phyloP scores from a whole-genome alignment of 371 early-diverging fungal species.

The Batkoa obscura region DNA sequence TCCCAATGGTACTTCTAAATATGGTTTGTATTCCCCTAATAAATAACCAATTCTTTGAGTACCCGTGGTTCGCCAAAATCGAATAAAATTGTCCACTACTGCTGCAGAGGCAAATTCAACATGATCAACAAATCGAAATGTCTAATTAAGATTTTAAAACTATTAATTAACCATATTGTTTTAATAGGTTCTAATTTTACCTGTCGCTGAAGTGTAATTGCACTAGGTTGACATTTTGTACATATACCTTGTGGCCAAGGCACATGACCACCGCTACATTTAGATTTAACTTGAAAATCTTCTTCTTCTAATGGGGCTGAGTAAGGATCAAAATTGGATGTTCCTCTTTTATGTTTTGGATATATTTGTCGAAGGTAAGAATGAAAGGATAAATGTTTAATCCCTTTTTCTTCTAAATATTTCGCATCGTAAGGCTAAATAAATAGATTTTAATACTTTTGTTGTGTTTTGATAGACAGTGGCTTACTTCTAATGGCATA shows the following conservation, averaged over 20 bases:
- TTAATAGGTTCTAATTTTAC: too few relatives aligned
- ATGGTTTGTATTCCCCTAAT: conserved; percentile 86
- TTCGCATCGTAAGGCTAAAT: conserved; percentile 64
- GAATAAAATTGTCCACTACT: conserved; percentile 76
- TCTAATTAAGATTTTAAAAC: conserved; percentile 25
- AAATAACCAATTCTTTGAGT: conserved; percentile 85
- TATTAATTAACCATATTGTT: too few relatives aligned
- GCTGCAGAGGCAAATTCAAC: conserved; percentile 82
- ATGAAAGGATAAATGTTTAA: conserved; percentile 95
- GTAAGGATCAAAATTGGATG: conserved; percentile 17
- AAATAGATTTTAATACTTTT: neutral
- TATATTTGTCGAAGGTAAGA: conserved; percentile 65
- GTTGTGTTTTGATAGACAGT: too few relatives aligned
- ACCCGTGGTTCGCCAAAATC: conserved; percentile 75
- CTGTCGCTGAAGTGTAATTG: conserved; percentile 77
- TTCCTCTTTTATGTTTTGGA: conserved; percentile 21
- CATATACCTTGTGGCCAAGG: conserved; percentile 91
- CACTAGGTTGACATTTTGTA: conserved; percentile 92
- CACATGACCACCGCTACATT: conserved; percentile 67
- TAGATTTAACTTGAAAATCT: conserved; percentile 48
- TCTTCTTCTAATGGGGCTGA: conserved; percentile 73
- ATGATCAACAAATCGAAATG: conserved; percentile 95
- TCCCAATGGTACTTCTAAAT: conserved; percentile 85
- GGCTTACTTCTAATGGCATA: conserved; percentile 65
- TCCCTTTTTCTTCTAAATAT: conserved; percentile 73